phyloP scores from a whole-genome alignment of 805 yeast genomes.

The Starmerella asiatica region DNA sequence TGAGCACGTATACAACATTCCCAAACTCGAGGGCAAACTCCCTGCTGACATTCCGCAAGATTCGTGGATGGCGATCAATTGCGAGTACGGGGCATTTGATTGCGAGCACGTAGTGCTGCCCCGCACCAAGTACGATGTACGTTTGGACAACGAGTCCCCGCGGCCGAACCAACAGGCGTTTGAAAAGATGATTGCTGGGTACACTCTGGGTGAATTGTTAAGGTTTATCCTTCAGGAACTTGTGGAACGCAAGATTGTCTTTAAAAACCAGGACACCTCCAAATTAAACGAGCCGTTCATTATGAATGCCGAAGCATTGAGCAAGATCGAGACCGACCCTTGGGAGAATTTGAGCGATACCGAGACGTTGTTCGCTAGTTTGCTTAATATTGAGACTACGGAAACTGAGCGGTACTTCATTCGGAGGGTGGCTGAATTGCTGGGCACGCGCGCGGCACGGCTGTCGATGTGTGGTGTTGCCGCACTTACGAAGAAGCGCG shows the following conservation, averaged over 20 bases:
- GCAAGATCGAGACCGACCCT: slow-evolving; percentile 79
- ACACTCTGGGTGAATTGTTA: slow-evolving; percentile 84
- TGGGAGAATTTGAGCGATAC: slow-evolving; percentile 71
- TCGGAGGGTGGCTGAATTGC: slow-evolving; percentile 68
- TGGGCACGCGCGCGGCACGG: slow-evolving; percentile 88
- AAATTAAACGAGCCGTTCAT: slow-evolving; percentile 50
- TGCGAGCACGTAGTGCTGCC: slow-evolving; percentile 76
- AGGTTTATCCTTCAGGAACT: slow-evolving; percentile 70
- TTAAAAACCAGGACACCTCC: slow-evolving; percentile 53
- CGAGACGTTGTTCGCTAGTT: slow-evolving; percentile 46
- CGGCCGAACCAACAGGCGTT: slow-evolving; percentile 93
- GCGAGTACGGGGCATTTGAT: slow-evolving; percentile 97
- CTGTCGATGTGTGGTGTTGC: slow-evolving; percentile 90
- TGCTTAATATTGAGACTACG: slow-evolving; percentile 53
- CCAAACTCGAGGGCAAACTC: slow-evolving; percentile 63
- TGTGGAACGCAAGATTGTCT: slow-evolving; percentile 48
- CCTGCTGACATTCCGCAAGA: slow-evolving; percentile 48
- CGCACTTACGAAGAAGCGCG: slow-evolving; percentile 80
- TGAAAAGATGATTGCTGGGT: slow-evolving; percentile 96
- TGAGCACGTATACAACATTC: slow-evolving; percentile 58
- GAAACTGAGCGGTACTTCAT: slow-evolving; percentile 67
- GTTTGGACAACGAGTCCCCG: slow-evolving; percentile 74
- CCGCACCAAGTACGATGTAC: slow-evolving; percentile 74
- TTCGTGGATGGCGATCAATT: slow-evolving; percentile 86
- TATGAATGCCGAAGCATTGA: slow-evolving; percentile 82